Base-by-base conservation (phyloP, 106 monocot species). In the Dendrobium catenatum region DNA sequence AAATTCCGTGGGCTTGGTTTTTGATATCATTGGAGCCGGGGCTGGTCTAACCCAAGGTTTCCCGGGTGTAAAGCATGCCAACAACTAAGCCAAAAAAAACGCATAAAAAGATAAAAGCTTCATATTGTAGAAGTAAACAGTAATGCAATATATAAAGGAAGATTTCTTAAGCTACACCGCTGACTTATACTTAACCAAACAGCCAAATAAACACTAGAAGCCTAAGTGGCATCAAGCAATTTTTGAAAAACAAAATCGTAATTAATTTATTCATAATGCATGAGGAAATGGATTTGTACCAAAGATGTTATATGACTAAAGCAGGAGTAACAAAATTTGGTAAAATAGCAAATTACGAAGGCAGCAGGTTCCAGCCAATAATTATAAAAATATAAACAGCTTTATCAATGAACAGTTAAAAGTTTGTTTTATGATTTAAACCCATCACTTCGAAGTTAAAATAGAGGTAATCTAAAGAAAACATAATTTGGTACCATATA, bases 21-120 rank as follows among this genome's bases (percentile, higher is more conserved):
- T 40, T 26, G 33, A 19, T 7, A 4, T 41, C 47, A 18, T 81
- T 26, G 37, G 49, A 6, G 20, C 22, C 5, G 77, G 9, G 29
- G 47, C 13, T 42, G 43, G 22, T 6, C 72, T 55, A 15, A 68
- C 42, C 89, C 91, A 91, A 72, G 91, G 91, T 42, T 81, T 22
- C 59, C 84, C 82, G 19, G 80, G 68, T 31, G 73, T 85, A 77
- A 89, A 91, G 66, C 67, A 80, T 22, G 85, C 51, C 58, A 91
- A 82, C 47, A 91, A 81, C 90, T 91, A 80, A 84, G 81, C 22
- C 43, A 77, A 58, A 43, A 46, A 24, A 6, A 77, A 70, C 6
- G 4, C 10, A 37, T 31, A 31, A 16, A 70, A 70, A 70, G 13
- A 11, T 13, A 37, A 11, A 70, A 70, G 4, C 13, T 37, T 70